These are phyloP conservation scores for Schizophyllum commune DNA, from an alignment of 1,284 basidiomycete species.

Conservation along the genomic window DNA sequence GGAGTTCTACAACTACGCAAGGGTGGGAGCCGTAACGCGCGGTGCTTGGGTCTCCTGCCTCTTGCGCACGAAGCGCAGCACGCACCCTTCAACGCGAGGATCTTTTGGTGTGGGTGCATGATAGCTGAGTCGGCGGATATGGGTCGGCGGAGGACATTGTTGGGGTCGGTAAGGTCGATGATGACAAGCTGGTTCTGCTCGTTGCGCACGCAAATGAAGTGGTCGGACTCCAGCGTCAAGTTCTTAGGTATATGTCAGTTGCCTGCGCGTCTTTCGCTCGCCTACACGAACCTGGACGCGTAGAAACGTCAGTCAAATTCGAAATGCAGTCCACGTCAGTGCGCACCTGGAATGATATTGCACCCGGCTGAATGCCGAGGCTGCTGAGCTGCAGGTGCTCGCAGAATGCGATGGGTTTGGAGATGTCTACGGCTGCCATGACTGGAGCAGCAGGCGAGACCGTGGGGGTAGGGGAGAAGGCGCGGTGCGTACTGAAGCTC, in stretches of 20 bases:
- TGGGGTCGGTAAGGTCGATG: constrained; percentile 91
- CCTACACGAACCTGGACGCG: background rate
- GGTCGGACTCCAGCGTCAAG: constrained; percentile 93
- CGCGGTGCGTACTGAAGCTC: background rate
- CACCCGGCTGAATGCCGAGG: constrained; percentile 91
- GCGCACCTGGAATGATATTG: constrained; percentile 93
- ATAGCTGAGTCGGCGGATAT: constrained; percentile 98
- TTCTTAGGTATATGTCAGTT: constrained; percentile 39
- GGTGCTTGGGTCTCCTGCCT: no score
- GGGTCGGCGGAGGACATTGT: constrained; percentile 93
- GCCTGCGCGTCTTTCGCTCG: background rate
- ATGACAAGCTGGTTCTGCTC: constrained; percentile 97
- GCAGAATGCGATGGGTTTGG: constrained; percentile 77
- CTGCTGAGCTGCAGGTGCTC: constrained; percentile 92
- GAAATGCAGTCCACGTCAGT: constrained; percentile 8
- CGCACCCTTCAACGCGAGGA: constrained; percentile 90
- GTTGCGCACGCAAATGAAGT: constrained; percentile 89
- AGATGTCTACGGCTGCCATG: constrained; percentile 26
- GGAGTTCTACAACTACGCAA: constrained; percentile 1
- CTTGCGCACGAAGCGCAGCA: constrained; percentile 4
- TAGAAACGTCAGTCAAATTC: constrained; percentile 15
- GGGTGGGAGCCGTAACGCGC: background rate
- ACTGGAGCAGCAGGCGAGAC: background rate
- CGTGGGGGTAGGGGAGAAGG: background rate
- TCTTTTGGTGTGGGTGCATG: constrained; percentile 97